Evolutionary conservation across 2,329 filamentous ascomycete genomes (phyloP).

Genomic region (Fusarium irregulare): DNA sequence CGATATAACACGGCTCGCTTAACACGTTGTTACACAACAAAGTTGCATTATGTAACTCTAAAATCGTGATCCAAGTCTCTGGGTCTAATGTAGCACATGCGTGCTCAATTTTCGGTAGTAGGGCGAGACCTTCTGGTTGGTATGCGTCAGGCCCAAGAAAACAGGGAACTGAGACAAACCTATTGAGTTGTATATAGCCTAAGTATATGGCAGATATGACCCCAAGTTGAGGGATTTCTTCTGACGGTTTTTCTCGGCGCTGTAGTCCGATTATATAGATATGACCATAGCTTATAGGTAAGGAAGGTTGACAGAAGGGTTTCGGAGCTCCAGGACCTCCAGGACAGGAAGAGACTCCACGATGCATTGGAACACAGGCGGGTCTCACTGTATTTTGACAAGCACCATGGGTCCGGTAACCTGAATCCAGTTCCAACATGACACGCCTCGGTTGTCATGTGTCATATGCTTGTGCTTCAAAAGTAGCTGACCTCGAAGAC

Average conservation of each 20-base stretch:
- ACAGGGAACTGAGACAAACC: conserved; percentile 1
- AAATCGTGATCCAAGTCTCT: conserved; percentile 16
- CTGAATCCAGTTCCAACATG: background rate
- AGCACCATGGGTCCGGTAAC: conserved; percentile 5
- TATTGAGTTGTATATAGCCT: background rate
- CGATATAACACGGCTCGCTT: conserved; percentile 21
- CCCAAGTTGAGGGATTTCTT: background rate
- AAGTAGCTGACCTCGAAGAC: conserved; percentile 1
- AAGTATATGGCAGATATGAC: background rate
- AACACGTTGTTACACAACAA: conserved; percentile 17
- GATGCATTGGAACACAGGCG: background rate
- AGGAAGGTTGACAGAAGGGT: background rate
- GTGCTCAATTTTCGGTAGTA: conserved; percentile 8
- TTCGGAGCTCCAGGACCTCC: background rate
- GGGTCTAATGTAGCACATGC: conserved; percentile 8
- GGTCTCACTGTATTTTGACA: conserved; percentile 12
- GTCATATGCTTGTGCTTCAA: background rate
- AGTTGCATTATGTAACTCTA: conserved; percentile 29
- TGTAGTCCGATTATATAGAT: background rate
- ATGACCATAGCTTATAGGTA: background rate
- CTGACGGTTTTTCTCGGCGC: background rate
- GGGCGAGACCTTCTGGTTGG: conserved; percentile 7
- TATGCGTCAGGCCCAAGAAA: background rate
- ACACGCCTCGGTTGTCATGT: conserved; percentile 3
- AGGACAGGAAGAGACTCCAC: background rate